Evolutionary conservation across 148 eudicot genomes (phyloP).

Genomic region (Polygonum maritimum): DNA sequence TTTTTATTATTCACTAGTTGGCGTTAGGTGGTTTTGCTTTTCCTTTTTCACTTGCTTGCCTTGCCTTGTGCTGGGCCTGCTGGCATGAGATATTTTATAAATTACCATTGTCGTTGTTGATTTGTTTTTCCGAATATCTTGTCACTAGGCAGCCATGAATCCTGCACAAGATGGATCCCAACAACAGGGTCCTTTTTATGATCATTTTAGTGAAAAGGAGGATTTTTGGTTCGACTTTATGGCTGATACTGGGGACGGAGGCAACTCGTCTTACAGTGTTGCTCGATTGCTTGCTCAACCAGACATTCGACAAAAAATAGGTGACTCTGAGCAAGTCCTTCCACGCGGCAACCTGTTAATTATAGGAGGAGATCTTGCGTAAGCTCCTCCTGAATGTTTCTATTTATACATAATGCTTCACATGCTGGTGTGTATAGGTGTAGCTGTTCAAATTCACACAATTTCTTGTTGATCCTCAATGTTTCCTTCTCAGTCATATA

Average conservation of each 20-base stretch:
- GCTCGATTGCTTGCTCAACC: conserved; percentile 96
- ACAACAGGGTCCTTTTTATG: conserved; percentile 65
- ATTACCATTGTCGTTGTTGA: background rate
- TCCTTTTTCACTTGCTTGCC: background rate
- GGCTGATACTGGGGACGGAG: conserved; percentile 99
- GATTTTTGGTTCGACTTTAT: conserved; percentile 94
- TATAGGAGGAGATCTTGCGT: conserved; percentile 99
- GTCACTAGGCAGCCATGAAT: conserved; percentile 71
- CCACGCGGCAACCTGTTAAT: conserved; percentile 79
- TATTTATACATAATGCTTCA: background rate
- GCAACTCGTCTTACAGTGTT: conserved; percentile 84
- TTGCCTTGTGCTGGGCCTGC: background rate
- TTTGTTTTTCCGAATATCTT: background rate
- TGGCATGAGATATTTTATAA: background rate
- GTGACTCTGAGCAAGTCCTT: conserved; percentile 30
- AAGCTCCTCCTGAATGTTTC: conserved; percentile 24
- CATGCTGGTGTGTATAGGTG: background rate
- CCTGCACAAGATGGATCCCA: conserved; percentile 53
- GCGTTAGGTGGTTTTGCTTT: background rate
- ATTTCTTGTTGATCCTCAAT: background rate
- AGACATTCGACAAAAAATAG: conserved; percentile 29
- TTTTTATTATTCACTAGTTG: background rate
- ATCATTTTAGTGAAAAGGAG: conserved; percentile 70
- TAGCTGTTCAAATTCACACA: background rate
- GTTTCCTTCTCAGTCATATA: background rate